Evolutionary conservation across 768 basidiomycete genomes (phyloP).

Genomic region (Boletellus emodensis): DNA sequence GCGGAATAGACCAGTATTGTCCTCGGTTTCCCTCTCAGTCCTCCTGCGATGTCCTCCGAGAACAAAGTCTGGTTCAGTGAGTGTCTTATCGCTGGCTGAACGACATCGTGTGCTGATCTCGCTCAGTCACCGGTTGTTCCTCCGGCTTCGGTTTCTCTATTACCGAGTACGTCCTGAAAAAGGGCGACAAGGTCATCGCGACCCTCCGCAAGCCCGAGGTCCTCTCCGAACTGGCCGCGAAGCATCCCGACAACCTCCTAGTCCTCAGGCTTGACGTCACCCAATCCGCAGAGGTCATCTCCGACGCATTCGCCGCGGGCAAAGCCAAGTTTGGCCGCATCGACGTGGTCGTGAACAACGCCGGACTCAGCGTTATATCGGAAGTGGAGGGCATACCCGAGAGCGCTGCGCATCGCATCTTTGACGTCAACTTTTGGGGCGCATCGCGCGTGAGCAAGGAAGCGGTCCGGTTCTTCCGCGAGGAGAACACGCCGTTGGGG

Average conservation of each 20-base stretch:
- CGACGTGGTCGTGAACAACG: slow-evolving; percentile 31
- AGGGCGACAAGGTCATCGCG: slow-evolving; percentile 40
- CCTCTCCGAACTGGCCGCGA: slow-evolving; percentile 23
- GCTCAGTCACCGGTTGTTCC: too few species aligned
- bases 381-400: slow-evolving; percentile 37
- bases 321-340: slow-evolving; percentile 28
- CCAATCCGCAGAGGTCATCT: slow-evolving; percentile 23
- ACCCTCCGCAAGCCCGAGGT: slow-evolving; percentile 39
- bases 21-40: too few species aligned
- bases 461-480: slow-evolving; percentile 26
- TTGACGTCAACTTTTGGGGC: slow-evolving; percentile 24
- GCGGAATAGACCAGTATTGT: too few species aligned
- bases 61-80: too few species aligned
- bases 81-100: too few species aligned
- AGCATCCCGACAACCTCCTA: slow-evolving; percentile 32
- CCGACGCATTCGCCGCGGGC: slow-evolving; percentile 30
- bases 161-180: slow-evolving; percentile 28
- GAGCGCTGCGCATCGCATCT: slow-evolving; percentile 30
- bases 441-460: slow-evolving; percentile 37
- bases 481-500: slow-evolving; percentile 30
- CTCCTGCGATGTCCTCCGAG: too few species aligned
- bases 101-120: too few species aligned
- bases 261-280: slow-evolving; percentile 41
- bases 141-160: slow-evolving; percentile 2
- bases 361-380: slow-evolving; percentile 21